Evolutionary conservation across 164 flowering plant genomes (phyloP).

Genomic region (Dillenia turbinata): DNA sequence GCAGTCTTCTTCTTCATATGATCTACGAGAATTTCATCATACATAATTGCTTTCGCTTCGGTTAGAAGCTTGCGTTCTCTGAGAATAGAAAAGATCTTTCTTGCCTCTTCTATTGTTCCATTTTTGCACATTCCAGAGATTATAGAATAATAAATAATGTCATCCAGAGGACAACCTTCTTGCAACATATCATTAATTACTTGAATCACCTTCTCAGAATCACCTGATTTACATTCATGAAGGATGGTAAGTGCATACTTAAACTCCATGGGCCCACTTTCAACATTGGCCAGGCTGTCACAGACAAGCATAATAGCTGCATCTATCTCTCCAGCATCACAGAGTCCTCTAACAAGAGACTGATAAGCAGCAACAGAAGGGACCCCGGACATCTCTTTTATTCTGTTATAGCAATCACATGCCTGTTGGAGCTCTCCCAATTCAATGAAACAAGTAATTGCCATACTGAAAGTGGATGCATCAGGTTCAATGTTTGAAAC

Average conservation of each 20-base stretch:
- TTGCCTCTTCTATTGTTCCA: constrained; percentile 77
- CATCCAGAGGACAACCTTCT: constrained; percentile 51
- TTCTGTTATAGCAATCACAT: constrained; percentile 57
- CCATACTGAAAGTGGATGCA: constrained; percentile 50
- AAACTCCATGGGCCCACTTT: constrained; percentile 74
- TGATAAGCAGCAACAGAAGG: constrained; percentile 65
- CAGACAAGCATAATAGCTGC: constrained; percentile 72
- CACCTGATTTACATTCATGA: constrained; percentile 60
- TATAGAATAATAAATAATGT: constrained; percentile 54
- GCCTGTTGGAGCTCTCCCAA: constrained; percentile 59
- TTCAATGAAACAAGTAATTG: constrained; percentile 63
- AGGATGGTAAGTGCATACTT: constrained; percentile 67
- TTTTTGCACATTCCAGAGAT: constrained; percentile 81
- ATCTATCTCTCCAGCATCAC: constrained; percentile 68
- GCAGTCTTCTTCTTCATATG: constrained; percentile 81
- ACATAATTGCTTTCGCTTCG: constrained; percentile 60
- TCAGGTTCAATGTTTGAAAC: constrained; percentile 45
- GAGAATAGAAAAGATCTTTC: constrained; percentile 62
- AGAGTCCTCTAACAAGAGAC: constrained; percentile 76
- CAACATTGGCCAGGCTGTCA: constrained; percentile 71
- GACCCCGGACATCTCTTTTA: constrained; percentile 44
- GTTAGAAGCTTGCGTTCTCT: constrained; percentile 49
- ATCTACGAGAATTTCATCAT: constrained; percentile 75
- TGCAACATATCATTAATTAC: constrained; percentile 77
- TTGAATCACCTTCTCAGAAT: constrained; percentile 65